These are phyloP conservation scores for Phalaenopsis equestris DNA, from an alignment of 106 monocot genomes.

Conservation along the genomic window DNA sequence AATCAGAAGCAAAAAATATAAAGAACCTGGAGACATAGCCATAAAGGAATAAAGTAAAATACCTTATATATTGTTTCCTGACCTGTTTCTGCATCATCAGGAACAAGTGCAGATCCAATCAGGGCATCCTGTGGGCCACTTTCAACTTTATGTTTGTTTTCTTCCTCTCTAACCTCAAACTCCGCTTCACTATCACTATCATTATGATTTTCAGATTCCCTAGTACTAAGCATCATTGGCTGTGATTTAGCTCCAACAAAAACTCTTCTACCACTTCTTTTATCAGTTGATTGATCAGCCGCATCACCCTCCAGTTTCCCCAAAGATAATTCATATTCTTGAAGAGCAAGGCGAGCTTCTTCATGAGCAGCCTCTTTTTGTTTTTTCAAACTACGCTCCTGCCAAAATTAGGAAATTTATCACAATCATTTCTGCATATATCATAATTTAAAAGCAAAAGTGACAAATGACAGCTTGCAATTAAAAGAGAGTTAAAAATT, in stretches of 20 bases:
- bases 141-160: constrained; percentile 12
- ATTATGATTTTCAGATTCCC: constrained; percentile 12
- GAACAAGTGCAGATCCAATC: constrained; percentile 27
- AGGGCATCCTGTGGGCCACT: constrained; percentile 14
- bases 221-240: constrained; percentile 21
- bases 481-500: background rate
- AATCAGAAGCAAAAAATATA: background rate
- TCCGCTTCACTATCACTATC: constrained; percentile 73
- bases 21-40: background rate
- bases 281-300: constrained; percentile 9
- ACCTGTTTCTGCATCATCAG: constrained; percentile 29
- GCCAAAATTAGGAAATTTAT: constrained; percentile 1
- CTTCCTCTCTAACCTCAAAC: constrained; percentile 26
- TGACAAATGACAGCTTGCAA: background rate
- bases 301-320: constrained; percentile 31
- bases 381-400: constrained; percentile 84
- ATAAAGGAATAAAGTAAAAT: background rate
- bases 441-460: background rate
- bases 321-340: constrained; percentile 76
- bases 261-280: constrained; percentile 57
- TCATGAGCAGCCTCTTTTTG: constrained; percentile 67
- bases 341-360: constrained; percentile 69
- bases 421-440: background rate
- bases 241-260: constrained; percentile 47
- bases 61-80: constrained; percentile 50